A percentile compares a stretch with the other conserved stretches of the same genome.
Conservation (phyloP, 306 rosid species). For the Comarum palustre region DNA sequence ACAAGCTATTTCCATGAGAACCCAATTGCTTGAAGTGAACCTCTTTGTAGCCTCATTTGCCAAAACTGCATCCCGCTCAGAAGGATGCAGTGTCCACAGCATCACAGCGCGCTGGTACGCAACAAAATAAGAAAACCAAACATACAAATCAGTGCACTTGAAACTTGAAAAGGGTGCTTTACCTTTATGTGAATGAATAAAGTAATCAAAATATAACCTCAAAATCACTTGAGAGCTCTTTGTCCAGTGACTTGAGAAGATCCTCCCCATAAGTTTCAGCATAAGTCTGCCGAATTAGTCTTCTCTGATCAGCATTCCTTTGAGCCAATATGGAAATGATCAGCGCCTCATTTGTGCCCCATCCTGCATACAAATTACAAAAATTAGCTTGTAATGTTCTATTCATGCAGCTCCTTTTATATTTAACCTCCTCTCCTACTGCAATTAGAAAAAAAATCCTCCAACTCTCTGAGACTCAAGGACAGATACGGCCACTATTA, state of each 20-base stretch:
- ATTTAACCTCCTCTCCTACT: background rate
- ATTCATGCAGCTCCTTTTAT: background rate
- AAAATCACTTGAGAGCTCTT: constrained; percentile 55
- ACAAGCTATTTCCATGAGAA: constrained; percentile 48
- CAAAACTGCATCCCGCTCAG: constrained; percentile 54
- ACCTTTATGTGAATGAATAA: background rate
- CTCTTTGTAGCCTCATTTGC: constrained; percentile 47
- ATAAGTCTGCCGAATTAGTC: constrained; percentile 38
- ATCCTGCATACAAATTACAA: constrained; percentile 34
- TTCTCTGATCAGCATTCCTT: constrained; percentile 51
- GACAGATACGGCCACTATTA: background rate
- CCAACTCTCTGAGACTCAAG: background rate
- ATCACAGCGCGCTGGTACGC: constrained; percentile 36
- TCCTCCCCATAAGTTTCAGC: constrained; percentile 45
- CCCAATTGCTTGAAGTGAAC: constrained; percentile 39
- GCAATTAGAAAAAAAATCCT: background rate
- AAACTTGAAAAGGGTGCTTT: background rate
- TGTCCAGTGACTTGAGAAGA: constrained; percentile 48
- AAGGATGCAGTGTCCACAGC: constrained; percentile 49
- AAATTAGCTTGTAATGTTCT: background rate
- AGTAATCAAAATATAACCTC: constrained; percentile 38
- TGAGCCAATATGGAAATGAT: constrained; percentile 58
- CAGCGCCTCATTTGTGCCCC: constrained; percentile 55
- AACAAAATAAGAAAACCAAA: constrained; percentile 6
- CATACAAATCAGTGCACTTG: background rate